Evolutionary conservation across 345 rosid species (phyloP), one percentile per base, ranked within the genome.

Genomic region (Erucastrum elatum): DNA sequence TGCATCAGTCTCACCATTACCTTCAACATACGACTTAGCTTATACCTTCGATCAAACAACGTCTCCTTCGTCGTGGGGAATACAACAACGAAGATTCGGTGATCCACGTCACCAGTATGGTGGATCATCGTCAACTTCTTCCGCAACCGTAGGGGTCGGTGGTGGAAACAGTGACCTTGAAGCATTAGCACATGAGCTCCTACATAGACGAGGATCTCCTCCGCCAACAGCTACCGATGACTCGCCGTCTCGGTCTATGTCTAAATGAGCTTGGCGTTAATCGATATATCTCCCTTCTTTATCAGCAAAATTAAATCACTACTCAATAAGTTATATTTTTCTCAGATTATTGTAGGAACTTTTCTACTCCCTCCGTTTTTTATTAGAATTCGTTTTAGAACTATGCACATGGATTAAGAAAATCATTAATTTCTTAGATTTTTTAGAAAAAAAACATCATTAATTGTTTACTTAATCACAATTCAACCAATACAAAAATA

Each of bases 171-270:
- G 87, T 15, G 94, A 94, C 66, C 96, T 90, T 27, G 92, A 94
- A 63, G 90, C 95, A 2, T 82, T 92, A 85, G 96, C 95, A 3
- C 84, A 89, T 41, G 97, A 94, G 61, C 92, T 92, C 46, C 84
- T 90, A 6, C 87, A 87, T n/a, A 82, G 97, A 69, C 89, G 85
- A 59, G 91, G 88, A 12, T 87, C 97, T 68, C 88, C 88, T 1
- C 83, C 87, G 0, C 87, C 76, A 0, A 85, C 86, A 7, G 66
- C 88, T 65, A 78, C 80, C 6, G 93, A 88, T 33, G 84, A 79
- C 56, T 83, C 87, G 58, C 77, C 89, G 15, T 87, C 93, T 21
- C 81, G 91, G 12, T 85, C 84, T 84, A 27, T 86, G 92, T 70
- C 83, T 81, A 75, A 74, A 81, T 81, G 83, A 81, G 59, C 62